phyloP scores from a whole-genome alignment of 495 filamentous ascomycete species.

The Penicillium simplicissimum region DNA sequence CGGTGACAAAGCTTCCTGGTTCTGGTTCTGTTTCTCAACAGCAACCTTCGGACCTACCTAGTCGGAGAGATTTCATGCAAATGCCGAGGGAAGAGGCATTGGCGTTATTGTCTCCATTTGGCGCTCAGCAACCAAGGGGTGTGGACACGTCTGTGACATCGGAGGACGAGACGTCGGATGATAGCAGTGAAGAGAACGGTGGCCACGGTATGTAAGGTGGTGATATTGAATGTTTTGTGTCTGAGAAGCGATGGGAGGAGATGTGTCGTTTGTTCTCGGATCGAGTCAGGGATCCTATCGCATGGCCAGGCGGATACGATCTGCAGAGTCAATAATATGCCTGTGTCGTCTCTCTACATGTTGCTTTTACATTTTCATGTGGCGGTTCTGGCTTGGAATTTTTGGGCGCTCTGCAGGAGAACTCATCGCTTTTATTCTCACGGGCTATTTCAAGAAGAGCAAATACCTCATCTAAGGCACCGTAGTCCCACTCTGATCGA shows the following conservation, averaged over 20 bases:
- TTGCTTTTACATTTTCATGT: neutral
- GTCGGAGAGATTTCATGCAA: neutral
- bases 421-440: neutral
- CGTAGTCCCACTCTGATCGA: constrained; percentile 30
- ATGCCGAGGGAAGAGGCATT: neutral
- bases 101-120: neutral
- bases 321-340: neutral
- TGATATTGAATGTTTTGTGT: neutral
- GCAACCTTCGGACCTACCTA: neutral
- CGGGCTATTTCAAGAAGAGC: neutral
- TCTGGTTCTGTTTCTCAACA: neutral
- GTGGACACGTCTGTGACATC: neutral
- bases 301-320: neutral
- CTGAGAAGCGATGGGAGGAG: neutral
- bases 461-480: constrained; percentile 21
- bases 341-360: neutral
- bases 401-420: neutral
- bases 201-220: neutral
- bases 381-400: neutral
- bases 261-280: neutral
- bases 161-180: neutral
- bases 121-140: neutral
- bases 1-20: neutral
- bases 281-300: neutral
- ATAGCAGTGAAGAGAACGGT: neutral